Evolutionary conservation across 805 yeast genomes (phyloP).

Genomic region (Cyberlindnera bimundalis): DNA sequence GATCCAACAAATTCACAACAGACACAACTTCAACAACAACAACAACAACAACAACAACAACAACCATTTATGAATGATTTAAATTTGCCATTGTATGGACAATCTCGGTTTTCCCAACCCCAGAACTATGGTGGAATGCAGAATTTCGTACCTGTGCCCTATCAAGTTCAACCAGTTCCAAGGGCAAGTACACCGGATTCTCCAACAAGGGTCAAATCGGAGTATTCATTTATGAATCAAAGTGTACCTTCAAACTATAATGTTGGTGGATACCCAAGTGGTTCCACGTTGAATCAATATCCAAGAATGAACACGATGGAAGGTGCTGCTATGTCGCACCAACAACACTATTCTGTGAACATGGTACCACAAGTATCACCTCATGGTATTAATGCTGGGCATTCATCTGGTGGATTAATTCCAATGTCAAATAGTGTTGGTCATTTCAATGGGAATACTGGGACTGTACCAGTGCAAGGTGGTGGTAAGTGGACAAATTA

Average conservation of each 20-base stretch:
- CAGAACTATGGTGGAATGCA: neutral
- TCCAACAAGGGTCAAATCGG: conserved; percentile 6
- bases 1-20: neutral
- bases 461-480: neutral
- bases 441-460: neutral
- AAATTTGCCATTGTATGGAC: neutral
- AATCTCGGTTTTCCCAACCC: neutral
- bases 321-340: neutral
- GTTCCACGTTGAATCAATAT: conserved; percentile 4
- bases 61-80: conserved; percentile 1
- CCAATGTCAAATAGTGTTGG: neutral
- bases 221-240: neutral
- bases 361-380: too few species aligned
- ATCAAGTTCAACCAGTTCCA: neutral
- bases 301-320: conserved; percentile 5
- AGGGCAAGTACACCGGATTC: conserved; percentile 8
- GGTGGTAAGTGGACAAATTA: neutral
- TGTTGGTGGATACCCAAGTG: conserved; percentile 3
- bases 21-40: neutral
- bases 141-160: neutral
- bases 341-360: neutral
- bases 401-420: too few species aligned
- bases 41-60: neutral
- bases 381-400: neutral
- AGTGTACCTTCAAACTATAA: conserved; percentile 4